phyloP scores from a whole-genome alignment of 495 filamentous ascomycete species.

The Neurospora sp. region DNA sequence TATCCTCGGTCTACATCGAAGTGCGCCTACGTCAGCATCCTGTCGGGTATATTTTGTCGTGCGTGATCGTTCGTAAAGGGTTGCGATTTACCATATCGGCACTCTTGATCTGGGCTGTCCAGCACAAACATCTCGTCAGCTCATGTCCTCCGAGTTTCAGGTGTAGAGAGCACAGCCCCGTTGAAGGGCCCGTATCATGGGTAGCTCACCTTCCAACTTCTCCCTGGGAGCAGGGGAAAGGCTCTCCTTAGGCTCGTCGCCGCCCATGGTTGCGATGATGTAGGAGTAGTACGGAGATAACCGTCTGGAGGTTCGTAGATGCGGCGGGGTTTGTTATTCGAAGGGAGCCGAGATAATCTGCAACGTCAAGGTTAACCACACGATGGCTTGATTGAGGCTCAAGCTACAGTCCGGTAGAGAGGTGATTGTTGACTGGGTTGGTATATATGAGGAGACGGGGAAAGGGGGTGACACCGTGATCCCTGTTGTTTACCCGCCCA shows the following conservation, averaged over 20 bases:
- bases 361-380: background rate
- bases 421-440: background rate
- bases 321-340: background rate
- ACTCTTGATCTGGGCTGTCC: slow-evolving; percentile 83
- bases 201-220: slow-evolving; percentile 27
- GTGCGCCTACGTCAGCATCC: slow-evolving; percentile 15
- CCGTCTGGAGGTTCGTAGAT: slow-evolving; percentile 1
- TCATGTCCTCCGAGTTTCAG: background rate
- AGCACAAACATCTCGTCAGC: slow-evolving; percentile 2
- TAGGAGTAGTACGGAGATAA: background rate
- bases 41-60: background rate
- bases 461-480: background rate
- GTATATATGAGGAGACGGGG: background rate
- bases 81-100: slow-evolving; percentile 78
- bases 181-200: background rate
- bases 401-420: background rate
- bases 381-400: background rate
- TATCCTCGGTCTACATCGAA: slow-evolving; percentile 75
- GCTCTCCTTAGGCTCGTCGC: slow-evolving; percentile 19
- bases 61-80: background rate
- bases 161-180: background rate
- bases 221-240: slow-evolving; percentile 24
- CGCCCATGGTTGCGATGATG: slow-evolving; percentile 14
- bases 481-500: background rate
- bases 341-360: background rate